Conservation (phyloP, 225 moss, liverwort and hornwort genomes). For the Lunularia cruciata region DNA sequence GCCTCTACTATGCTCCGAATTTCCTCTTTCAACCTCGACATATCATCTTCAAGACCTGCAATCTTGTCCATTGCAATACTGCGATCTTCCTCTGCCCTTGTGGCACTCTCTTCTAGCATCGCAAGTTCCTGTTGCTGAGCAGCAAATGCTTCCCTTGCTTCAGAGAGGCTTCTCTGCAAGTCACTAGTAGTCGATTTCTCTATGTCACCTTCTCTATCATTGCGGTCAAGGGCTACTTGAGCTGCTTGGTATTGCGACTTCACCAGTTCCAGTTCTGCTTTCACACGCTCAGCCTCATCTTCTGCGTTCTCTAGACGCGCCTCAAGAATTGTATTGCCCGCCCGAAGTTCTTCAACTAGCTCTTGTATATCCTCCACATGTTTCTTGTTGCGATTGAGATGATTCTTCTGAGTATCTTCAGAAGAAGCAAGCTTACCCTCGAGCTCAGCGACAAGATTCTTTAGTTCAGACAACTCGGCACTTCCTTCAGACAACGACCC, state of each 20-base stretch:
- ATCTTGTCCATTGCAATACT: slow-evolving; percentile 54
- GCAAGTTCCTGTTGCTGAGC: slow-evolving; percentile 36
- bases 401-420: slow-evolving; percentile 19
- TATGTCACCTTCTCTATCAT: slow-evolving; percentile 21
- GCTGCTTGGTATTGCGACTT: background rate
- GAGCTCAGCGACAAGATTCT: slow-evolving; percentile 31
- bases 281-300: slow-evolving; percentile 15
- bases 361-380: slow-evolving; percentile 33
- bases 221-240: background rate
- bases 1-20: slow-evolving; percentile 45
- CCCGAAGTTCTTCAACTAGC: slow-evolving; percentile 30
- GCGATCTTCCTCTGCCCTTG: slow-evolving; percentile 53
- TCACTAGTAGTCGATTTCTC: slow-evolving; percentile 1
- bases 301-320: slow-evolving; percentile 21
- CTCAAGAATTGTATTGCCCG: slow-evolving; percentile 27
- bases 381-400: slow-evolving; percentile 28
- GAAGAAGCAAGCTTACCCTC: slow-evolving; percentile 34
- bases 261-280: slow-evolving; percentile 19
- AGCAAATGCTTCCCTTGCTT: slow-evolving; percentile 41
- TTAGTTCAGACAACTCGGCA: slow-evolving; percentile 25
- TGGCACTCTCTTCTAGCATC: slow-evolving; percentile 43
- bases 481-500: slow-evolving; percentile 19
- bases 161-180: slow-evolving; percentile 28
- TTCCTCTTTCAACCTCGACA: slow-evolving; percentile 59
- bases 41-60: slow-evolving; percentile 65